Percentiles rank a stretch among this genome's conserved stretches.
phyloP scores from a whole-genome alignment of 2,329 filamentous ascomycete species.

The Aureobasidium subglaciale region DNA sequence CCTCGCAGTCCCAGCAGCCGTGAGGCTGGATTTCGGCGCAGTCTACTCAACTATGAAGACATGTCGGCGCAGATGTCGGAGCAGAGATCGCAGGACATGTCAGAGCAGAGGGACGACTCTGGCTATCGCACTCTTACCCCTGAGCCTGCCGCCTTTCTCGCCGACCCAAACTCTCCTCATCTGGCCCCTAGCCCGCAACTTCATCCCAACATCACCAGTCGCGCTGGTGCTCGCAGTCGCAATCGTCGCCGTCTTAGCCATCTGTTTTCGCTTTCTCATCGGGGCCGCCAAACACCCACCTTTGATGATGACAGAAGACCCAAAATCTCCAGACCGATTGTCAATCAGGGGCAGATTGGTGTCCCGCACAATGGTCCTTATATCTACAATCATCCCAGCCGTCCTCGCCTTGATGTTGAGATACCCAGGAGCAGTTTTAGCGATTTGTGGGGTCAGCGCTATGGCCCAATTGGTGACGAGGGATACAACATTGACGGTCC shows the following conservation, averaged over 20 bases:
- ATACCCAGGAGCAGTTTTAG: constrained; percentile 12
- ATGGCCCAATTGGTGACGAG: background rate
- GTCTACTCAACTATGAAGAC: background rate
- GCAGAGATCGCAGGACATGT: no score
- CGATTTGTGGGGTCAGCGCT: constrained; percentile 9
- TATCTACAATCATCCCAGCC: constrained; percentile 7
- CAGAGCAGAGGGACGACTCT: background rate
- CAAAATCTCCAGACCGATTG: constrained; percentile 2
- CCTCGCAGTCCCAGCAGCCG: background rate
- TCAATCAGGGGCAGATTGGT: background rate
- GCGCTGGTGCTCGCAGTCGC: background rate
- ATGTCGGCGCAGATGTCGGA: no score
- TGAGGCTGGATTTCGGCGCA: background rate
- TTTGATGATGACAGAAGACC: background rate
- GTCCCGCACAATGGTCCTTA: background rate
- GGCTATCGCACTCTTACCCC: background rate
- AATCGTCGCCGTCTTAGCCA: background rate
- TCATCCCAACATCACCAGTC: background rate
- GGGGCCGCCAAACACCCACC: background rate
- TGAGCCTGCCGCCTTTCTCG: background rate
- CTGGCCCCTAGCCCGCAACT: background rate
- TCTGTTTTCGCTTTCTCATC: background rate
- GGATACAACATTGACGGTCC: background rate
- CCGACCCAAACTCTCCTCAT: background rate
- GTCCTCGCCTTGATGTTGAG: background rate